Conservation (phyloP, 2,329 filamentous ascomycete species). For the Ilyonectria destructans region DNA sequence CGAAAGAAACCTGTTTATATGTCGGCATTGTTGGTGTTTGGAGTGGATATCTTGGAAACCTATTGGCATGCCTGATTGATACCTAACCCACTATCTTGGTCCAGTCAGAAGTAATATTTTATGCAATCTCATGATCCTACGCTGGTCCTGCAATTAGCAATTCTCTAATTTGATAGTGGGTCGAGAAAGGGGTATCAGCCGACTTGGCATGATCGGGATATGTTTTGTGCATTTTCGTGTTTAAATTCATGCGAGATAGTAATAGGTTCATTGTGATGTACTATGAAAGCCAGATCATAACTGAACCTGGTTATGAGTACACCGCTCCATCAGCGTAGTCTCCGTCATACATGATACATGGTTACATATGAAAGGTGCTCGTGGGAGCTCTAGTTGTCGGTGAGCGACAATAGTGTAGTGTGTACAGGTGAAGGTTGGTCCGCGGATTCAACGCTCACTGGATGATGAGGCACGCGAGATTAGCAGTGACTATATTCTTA, state of each 20-base stretch:
- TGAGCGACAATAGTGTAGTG: not conserved
- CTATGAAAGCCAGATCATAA: not conserved
- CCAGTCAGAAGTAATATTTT: not conserved
- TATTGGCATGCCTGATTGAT: not conserved
- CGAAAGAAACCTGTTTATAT: slow-evolving; percentile 40
- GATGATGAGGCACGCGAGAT: not conserved
- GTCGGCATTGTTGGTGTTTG: not conserved
- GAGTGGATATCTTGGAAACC: not conserved
- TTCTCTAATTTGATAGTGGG: too few relatives aligned
- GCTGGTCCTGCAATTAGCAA: too few relatives aligned
- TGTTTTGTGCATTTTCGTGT: too few relatives aligned
- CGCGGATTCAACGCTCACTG: not conserved
- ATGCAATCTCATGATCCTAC: too few relatives aligned
- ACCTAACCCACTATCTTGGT: not conserved
- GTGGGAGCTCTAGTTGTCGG: not conserved
- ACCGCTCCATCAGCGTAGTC: too few relatives aligned
- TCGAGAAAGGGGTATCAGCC: too few relatives aligned
- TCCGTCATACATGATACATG: not conserved
- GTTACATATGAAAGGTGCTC: not conserved
- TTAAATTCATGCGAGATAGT: too few relatives aligned
- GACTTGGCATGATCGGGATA: too few relatives aligned
- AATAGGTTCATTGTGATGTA: not conserved
- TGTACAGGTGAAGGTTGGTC: too few relatives aligned
- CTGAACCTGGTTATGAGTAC: too few relatives aligned
- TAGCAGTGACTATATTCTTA: slow-evolving; percentile 15